Evolutionary conservation across 169 alveolate genomes (phyloP), one percentile per base, ranked within the genome.

Genomic region (Neospora caninum): DNA sequence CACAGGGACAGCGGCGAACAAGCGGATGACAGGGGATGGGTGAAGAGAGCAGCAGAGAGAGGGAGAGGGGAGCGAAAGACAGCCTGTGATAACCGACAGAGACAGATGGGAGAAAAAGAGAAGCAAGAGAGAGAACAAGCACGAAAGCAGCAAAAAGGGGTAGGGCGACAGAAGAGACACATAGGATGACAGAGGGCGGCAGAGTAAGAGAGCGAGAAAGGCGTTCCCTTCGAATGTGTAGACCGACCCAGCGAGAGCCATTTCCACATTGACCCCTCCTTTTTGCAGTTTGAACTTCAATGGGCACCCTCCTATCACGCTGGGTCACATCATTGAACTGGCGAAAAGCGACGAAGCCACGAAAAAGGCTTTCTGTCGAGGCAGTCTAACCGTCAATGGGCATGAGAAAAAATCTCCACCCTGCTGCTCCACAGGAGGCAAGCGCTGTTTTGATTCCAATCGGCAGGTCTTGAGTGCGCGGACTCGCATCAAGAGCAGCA

Each of bases 351-450:
- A n/a, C 58, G 58, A 49, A 13, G 13, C 22, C 22, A 49, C 58
- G 58, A 13, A 49, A 49, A 49, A 4, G 58, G 4, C 13, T 49
- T 7, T 49, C 58, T 49, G 58, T 49, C 58, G 58, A 13, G 39
- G 2, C 88, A n/a, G 42, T 0, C 91, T 27, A 38, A 88, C 94
- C 94, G 82, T 97, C 98, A 73, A 97, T 92, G 53, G 98, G 98
- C 92, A 97, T 95, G 89, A 97, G 94, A 84, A 96, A 58, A 80
- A 96, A 94, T 86, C 98, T 95, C 94, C 96, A 96, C 53, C 95
- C 43, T 49, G 98, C 98, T 16, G 97, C 97, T 31, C 97, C 96
- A n/a, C 96, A 70, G 54, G 97, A 96, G 13, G 97, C 98, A 88
- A 96, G 67, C 22, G 96, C 97, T 64, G 98, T 97, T 88, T 97